Base-by-base conservation (phyloP, 2,329 filamentous ascomycete species). In the Aspergillus brasiliensis region DNA sequence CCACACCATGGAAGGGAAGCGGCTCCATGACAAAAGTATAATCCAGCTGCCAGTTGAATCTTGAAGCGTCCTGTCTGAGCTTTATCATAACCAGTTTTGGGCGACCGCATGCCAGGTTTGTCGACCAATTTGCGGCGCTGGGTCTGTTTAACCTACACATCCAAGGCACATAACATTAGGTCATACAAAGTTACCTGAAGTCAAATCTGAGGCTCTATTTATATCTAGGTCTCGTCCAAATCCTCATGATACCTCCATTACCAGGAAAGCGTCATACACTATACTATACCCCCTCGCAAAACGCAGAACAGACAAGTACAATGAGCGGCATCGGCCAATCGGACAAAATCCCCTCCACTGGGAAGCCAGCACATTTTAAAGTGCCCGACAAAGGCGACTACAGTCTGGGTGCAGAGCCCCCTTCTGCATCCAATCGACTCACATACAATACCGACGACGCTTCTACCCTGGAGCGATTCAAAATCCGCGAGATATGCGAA, bases 401-500 rank as follows among this genome's bases (percentile, higher is more conserved):
- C n/a, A 11, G 25, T 2, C 8, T 31, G 8, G 46, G 46, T 49
- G 46, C 23, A 5, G 46, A 49, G 8, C 46, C 46, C 11, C 46
- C 46, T 28, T n/a, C 17, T 34, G 53, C 56, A 46, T 17, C 25
- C 8, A 25, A 52, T 17, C 46, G 46, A 19, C 23, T 57, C 5
- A 38, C 34, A 10, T 42, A 57, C 37, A 57, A 57, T 8, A 51
- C 46, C 8, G n/a, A 27, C 1, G 34, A 51, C 13, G 46, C 47
- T 5, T 31, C 47, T 2, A 51, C 56, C 10, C 31, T 57, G 17
- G 56, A 57, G 8, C 56, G 56, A 3, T 57, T 44, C 19, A 38
- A 27, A n/a, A 42, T 57, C 37, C 56, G 56, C 17, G 56, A 57
- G 13, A 15, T 57, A 7, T 51, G 46, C 34, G 56, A 57, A n/a